phyloP scores from a whole-genome alignment of 1,139 yeast genomes.

The Pichia sp. region DNA sequence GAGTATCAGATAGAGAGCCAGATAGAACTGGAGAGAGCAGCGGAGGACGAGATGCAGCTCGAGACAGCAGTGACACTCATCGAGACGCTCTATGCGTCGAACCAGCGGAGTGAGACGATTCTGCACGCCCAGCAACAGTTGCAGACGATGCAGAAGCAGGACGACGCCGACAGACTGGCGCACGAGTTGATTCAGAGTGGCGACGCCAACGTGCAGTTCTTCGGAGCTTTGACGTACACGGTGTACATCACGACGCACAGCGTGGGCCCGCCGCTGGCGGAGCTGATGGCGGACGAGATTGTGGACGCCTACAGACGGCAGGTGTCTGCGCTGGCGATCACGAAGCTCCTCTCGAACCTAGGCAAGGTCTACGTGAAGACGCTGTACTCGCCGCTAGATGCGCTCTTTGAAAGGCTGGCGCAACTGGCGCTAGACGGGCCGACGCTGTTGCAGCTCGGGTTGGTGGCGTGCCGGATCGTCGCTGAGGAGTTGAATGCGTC shows the following conservation, averaged over 20 bases:
- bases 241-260: slow-evolving; percentile 41
- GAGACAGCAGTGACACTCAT: slow-evolving; percentile 7
- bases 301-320: slow-evolving; percentile 18
- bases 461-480: slow-evolving; percentile 9
- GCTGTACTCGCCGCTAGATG: slow-evolving; percentile 35
- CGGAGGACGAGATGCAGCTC: background rate
- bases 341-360: slow-evolving; percentile 49
- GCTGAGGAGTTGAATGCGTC: slow-evolving; percentile 15
- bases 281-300: slow-evolving; percentile 17
- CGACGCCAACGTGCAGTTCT: slow-evolving; percentile 53
- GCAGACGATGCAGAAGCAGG: slow-evolving; percentile 52
- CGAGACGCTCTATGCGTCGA: slow-evolving; percentile 13
- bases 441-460: slow-evolving; percentile 3
- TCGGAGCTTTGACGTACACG: slow-evolving; percentile 69
- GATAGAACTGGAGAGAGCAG: no score
- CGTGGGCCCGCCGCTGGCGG: slow-evolving; percentile 4
- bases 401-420: background rate
- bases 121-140: slow-evolving; percentile 40
- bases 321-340: slow-evolving; percentile 34
- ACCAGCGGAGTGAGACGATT: slow-evolving; percentile 9
- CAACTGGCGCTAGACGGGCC: background rate
- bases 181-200: slow-evolving; percentile 40
- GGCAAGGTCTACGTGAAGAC: slow-evolving; percentile 45
- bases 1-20: no score
- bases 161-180: slow-evolving; percentile 49